Percentiles rank a stretch among this genome's conserved stretches.
Conservation (phyloP, 495 filamentous ascomycete species). For the Podospora australis region DNA sequence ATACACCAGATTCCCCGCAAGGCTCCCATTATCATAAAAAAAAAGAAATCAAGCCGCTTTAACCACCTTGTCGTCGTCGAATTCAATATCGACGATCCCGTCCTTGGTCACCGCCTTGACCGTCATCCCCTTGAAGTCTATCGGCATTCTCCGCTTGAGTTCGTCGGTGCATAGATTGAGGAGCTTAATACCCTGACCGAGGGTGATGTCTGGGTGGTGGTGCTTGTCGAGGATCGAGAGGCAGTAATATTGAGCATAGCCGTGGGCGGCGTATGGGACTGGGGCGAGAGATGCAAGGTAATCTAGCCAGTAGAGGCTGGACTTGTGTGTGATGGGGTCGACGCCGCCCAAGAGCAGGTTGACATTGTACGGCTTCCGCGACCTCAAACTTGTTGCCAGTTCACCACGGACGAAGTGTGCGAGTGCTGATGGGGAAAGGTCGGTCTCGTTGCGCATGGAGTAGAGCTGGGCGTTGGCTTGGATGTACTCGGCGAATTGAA, state of each 20-base stretch:
- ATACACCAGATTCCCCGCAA: conserved; percentile 22
- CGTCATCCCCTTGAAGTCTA: conserved; percentile 93
- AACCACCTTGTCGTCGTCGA: conserved; percentile 69
- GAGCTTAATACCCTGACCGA: conserved; percentile 83
- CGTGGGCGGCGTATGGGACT: conserved; percentile 92
- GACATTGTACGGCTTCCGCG: conserved; percentile 88
- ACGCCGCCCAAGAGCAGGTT: conserved; percentile 92
- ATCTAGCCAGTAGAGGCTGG: conserved; percentile 92
- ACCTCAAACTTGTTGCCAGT: conserved; percentile 81
- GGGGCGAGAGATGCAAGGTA: conserved; percentile 84
- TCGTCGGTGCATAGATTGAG: conserved; percentile 93
- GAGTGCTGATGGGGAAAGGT: conserved; percentile 80
- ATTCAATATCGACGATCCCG: conserved; percentile 73
- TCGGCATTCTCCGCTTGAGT: conserved; percentile 87
- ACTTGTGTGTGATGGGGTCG: conserved; percentile 79
- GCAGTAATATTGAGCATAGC: conserved; percentile 98
- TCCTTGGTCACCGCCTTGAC: conserved; percentile 95
- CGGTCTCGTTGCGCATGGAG: conserved; percentile 92
- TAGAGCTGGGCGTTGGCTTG: conserved; percentile 98
- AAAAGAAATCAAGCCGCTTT: conserved; percentile 48
- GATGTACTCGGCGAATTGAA: conserved; percentile 99
- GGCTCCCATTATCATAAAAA: conserved; percentile 1
- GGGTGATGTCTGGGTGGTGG: conserved; percentile 84
- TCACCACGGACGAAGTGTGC: conserved; percentile 89
- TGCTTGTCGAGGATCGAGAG: conserved; percentile 96